Evolutionary conservation across 768 basidiomycete genomes (phyloP).

Genomic region (Phanerochaete sordida): DNA sequence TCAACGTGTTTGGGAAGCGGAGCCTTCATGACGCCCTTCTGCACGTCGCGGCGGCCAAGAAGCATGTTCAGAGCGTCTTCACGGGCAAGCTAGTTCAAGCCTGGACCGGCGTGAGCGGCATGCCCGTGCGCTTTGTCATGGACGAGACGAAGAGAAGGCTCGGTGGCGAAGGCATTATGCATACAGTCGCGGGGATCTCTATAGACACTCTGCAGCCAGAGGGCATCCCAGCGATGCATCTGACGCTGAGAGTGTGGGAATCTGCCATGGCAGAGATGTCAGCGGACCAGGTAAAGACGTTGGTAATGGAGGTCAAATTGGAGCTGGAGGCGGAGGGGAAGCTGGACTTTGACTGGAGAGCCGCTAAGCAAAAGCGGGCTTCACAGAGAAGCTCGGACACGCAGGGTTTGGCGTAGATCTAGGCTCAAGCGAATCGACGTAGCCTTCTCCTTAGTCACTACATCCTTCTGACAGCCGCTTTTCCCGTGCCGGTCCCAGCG

Average conservation of each 20-base stretch:
- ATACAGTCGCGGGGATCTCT: not conserved
- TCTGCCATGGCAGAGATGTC: constrained; percentile 13
- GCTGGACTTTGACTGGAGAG: constrained; percentile 16
- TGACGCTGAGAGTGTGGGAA: constrained; percentile 18
- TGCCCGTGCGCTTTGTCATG: constrained; percentile 20
- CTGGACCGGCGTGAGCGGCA: constrained; percentile 22
- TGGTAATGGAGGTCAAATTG: constrained; percentile 16
- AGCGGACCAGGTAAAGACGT: constrained; percentile 13
- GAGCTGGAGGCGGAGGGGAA: constrained; percentile 19
- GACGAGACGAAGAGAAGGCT: constrained; percentile 20
- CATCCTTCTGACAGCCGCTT: no score
- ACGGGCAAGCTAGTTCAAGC: constrained; percentile 19
- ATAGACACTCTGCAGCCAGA: not conserved
- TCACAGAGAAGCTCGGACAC: not conserved
- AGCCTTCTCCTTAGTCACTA: no score
- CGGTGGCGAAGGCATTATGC: constrained; percentile 1
- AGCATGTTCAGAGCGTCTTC: constrained; percentile 18
- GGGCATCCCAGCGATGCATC: constrained; percentile 2
- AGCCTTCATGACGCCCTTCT: constrained; percentile 22
- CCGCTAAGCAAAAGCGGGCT: constrained; percentile 15
- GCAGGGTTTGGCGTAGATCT: no score
- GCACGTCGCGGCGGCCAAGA: constrained; percentile 24
- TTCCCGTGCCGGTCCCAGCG: no score
- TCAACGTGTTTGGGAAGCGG: constrained; percentile 20
- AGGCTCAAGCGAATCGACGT: no score